Evolutionary conservation across 441 rosid species (phyloP).

Genomic region (Melastoma candidum): DNA sequence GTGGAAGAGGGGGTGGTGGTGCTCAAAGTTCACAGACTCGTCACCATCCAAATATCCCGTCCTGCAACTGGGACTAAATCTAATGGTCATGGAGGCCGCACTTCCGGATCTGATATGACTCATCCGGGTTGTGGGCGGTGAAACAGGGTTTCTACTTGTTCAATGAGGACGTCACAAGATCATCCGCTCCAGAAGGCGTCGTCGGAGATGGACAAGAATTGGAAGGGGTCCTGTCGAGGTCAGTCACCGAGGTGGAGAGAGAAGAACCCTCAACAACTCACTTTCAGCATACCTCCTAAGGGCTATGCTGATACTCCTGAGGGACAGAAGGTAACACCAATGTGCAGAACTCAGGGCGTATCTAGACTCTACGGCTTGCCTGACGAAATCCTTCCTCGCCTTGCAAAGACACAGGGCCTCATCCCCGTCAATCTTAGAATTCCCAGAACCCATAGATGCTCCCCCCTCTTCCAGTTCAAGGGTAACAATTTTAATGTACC

Average conservation of each 20-base stretch:
- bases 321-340: slow-evolving; percentile 68
- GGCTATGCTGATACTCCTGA: slow-evolving; percentile 60
- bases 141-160: slow-evolving; percentile 30
- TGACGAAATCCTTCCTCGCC: slow-evolving; percentile 59
- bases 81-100: slow-evolving; percentile 41
- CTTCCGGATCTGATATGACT: slow-evolving; percentile 46
- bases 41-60: slow-evolving; percentile 31
- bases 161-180: slow-evolving; percentile 53
- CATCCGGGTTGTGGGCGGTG: slow-evolving; percentile 28
- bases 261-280: slow-evolving; percentile 51
- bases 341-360: slow-evolving; percentile 84
- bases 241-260: slow-evolving; percentile 52
- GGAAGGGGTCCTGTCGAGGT: slow-evolving; percentile 71
- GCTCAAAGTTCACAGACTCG: slow-evolving; percentile 27
- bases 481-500: too few species aligned
- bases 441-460: slow-evolving; percentile 51
- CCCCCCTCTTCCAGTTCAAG: too few species aligned
- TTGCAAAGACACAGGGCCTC: slow-evolving; percentile 71
- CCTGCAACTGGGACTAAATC: slow-evolving; percentile 30
- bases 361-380: slow-evolving; percentile 73
- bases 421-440: slow-evolving; percentile 48
- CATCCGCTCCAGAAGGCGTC: slow-evolving; percentile 34
- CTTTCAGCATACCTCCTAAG: slow-evolving; percentile 74
- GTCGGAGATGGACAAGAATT: slow-evolving; percentile 64
- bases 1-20: slow-evolving; percentile 44